Percentiles rank a stretch among this genome's conserved stretches.
These are phyloP conservation scores for Neoascochyta sp. DNA, from an alignment of 2,329 filamentous ascomycete genomes.

Conservation along the genomic window DNA sequence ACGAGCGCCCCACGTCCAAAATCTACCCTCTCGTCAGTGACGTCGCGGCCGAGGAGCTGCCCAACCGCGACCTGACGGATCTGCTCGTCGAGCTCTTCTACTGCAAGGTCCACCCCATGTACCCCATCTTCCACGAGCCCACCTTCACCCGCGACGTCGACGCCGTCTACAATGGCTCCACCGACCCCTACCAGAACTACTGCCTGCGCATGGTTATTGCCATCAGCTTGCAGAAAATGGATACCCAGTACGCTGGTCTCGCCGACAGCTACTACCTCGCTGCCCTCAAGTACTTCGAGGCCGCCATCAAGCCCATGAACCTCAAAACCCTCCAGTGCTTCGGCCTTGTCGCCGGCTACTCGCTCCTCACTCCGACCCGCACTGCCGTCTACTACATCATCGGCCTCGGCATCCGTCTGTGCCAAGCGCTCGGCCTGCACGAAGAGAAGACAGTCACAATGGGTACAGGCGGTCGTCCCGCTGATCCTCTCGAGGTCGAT, in stretches of 20 bases:
- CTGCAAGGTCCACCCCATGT: constrained; percentile 84
- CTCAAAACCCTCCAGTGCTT: constrained; percentile 87
- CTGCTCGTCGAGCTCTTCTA: constrained; percentile 81
- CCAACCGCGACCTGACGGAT: constrained; percentile 69
- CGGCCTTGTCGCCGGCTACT: constrained; percentile 83
- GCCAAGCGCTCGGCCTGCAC: constrained; percentile 80
- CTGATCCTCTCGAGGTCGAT: constrained; percentile 75
- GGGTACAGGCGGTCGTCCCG: constrained; percentile 55
- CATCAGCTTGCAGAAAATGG: constrained; percentile 89
- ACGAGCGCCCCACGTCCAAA: constrained; percentile 65
- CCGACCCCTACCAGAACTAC: constrained; percentile 81
- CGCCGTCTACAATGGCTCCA: constrained; percentile 72
- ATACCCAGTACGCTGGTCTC: constrained; percentile 82
- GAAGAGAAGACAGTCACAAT: constrained; percentile 82
- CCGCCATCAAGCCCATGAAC: constrained; percentile 82
- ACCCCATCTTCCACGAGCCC: constrained; percentile 81
- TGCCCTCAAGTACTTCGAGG: constrained; percentile 79
- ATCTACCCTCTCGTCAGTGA: constrained; percentile 88
- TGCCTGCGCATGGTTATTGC: constrained; percentile 87
- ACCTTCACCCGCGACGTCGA: constrained; percentile 72
- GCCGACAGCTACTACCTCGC: constrained; percentile 94
- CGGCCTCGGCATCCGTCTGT: constrained; percentile 80
- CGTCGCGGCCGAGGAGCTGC: constrained; percentile 71
- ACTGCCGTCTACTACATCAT: constrained; percentile 93
- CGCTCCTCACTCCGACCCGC: constrained; percentile 82